Evolutionary conservation across 495 filamentous ascomycete species (phyloP).

Genomic region (Bathelium albidoporum): DNA sequence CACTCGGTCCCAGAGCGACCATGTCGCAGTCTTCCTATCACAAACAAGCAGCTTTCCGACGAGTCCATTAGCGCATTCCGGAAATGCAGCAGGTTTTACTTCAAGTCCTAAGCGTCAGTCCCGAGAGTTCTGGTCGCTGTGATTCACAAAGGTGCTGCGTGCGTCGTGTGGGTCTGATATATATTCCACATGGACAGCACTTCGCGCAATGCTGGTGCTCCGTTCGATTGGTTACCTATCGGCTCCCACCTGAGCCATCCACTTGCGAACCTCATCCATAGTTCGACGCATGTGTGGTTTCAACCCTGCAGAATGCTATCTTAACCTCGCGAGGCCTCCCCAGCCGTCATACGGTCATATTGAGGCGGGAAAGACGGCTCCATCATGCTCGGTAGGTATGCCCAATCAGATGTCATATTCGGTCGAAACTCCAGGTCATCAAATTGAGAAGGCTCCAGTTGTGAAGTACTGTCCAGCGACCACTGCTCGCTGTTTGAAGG

Average conservation of each 20-base stretch:
- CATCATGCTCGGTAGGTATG: not conserved
- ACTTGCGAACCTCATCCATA: not conserved
- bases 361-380: not conserved
- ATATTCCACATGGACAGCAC: not conserved
- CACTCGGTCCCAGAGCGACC: not conserved
- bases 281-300: not conserved
- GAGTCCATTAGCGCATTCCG: not conserved
- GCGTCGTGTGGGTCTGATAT: not conserved
- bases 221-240: not conserved
- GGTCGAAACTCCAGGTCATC: not conserved
- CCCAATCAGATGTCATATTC: not conserved
- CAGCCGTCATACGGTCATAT: not conserved
- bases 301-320: not conserved
- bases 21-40: not conserved
- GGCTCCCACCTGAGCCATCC: not conserved
- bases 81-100: not conserved
- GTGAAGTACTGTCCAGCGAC: not conserved
- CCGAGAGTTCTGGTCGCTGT: not conserved
- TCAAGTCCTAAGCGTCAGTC: not conserved
- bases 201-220: not conserved
- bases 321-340: not conserved
- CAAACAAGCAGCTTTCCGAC: not conserved
- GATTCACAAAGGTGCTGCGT: not conserved
- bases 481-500: not conserved
- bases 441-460: not conserved